A percentile compares a stretch with the other conserved stretches of the same genome.
Conservation (phyloP, 148 eudicot species). For the Silene uniflora region DNA sequence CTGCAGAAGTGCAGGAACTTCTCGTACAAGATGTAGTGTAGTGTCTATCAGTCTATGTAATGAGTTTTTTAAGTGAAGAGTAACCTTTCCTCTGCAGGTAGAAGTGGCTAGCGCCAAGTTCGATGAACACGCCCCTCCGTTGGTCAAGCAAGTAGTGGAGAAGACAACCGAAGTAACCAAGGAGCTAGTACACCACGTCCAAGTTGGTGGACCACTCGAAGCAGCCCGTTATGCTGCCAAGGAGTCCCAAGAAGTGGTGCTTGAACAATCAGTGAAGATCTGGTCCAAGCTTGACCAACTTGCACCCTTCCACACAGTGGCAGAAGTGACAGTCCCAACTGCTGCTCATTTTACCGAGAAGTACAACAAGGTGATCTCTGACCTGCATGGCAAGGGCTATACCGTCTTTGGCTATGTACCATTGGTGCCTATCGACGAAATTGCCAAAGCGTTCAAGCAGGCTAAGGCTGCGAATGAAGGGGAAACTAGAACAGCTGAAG, state of each 20-base stretch:
- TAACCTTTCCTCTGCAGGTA: slow-evolving; percentile 30
- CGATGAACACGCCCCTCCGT: slow-evolving; percentile 45
- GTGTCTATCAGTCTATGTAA: no score
- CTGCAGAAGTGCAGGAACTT: no score
- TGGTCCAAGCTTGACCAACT: slow-evolving; percentile 40
- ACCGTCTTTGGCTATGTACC: slow-evolving; percentile 39
- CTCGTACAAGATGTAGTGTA: no score
- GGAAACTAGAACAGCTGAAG: slow-evolving; percentile 7
- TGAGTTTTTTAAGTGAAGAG: no score
- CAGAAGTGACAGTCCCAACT: slow-evolving; percentile 43
- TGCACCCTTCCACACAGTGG: slow-evolving; percentile 34
- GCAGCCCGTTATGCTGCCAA: slow-evolving; percentile 37
- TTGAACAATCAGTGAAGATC: slow-evolving; percentile 28
- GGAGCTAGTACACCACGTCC: slow-evolving; percentile 36
- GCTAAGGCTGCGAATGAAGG: slow-evolving; percentile 28
- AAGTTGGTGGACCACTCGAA: slow-evolving; percentile 38
- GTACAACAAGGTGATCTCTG: slow-evolving; percentile 36
- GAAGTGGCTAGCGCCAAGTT: slow-evolving; percentile 43
- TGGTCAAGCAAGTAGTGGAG: slow-evolving; percentile 37
- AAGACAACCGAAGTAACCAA: slow-evolving; percentile 30
- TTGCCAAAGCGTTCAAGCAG: slow-evolving; percentile 53
- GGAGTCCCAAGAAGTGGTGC: slow-evolving; percentile 24
- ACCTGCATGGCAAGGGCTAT: slow-evolving; percentile 40
- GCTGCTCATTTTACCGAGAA: slow-evolving; percentile 42
- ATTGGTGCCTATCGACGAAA: slow-evolving; percentile 48